Evolutionary conservation across 179 eudicot genomes (phyloP).

Genomic region (Silene vulgaris): DNA sequence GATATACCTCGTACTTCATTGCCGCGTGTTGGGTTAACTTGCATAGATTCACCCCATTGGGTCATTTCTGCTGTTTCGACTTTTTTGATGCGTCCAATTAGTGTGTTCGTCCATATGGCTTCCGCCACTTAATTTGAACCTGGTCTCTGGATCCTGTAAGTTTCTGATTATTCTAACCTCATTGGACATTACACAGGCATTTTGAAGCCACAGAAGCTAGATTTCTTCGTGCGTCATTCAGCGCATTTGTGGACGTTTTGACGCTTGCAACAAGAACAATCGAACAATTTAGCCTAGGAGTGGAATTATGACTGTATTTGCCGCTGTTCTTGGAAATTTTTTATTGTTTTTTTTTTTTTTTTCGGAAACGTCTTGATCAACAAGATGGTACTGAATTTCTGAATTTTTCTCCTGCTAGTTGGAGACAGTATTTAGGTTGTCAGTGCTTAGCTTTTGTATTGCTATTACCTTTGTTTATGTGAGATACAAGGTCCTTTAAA

Average conservation of each 20-base stretch:
- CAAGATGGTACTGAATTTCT: not conserved
- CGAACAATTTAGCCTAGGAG: constrained; percentile 58
- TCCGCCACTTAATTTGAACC: not conserved
- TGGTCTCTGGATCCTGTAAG: not conserved
- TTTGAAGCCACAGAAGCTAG: constrained; percentile 92
- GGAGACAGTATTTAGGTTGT: not conserved
- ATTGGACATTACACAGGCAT: constrained; percentile 47
- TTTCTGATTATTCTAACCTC: not conserved
- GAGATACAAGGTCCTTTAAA: not conserved
- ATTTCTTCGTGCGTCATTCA: constrained; percentile 83
- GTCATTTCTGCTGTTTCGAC: too few species aligned
- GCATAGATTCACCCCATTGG: too few species aligned
- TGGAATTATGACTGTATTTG: constrained; percentile 25
- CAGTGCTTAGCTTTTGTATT: not conserved
- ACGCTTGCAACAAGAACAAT: constrained; percentile 77
- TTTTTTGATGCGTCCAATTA: not conserved
- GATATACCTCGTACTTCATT: not conserved
- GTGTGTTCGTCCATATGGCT: not conserved
- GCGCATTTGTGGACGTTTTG: constrained; percentile 71
- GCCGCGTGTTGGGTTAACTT: not conserved
- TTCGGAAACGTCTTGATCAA: not conserved
- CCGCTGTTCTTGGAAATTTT: not conserved
- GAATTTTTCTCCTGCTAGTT: not conserved
- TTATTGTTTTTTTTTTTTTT: not conserved
- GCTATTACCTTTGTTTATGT: not conserved